phyloP scores from a whole-genome alignment of 257 asterid genomes.

The Ballota nigra region DNA sequence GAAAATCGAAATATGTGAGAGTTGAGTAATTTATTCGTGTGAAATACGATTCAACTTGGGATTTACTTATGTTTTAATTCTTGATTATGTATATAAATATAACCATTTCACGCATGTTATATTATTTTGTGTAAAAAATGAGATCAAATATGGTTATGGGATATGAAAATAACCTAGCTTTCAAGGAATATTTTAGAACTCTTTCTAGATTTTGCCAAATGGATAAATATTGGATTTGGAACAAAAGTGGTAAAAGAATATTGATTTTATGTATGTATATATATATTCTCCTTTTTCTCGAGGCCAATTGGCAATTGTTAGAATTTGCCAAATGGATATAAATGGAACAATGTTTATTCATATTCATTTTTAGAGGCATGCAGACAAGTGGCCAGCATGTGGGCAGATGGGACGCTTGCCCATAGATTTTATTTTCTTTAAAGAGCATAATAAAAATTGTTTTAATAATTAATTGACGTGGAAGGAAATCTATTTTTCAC shows the following conservation, averaged over 20 bases:
- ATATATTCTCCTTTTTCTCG: not conserved
- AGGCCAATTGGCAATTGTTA: not conserved
- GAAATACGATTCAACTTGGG: too few relatives aligned
- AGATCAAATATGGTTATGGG: too few relatives aligned
- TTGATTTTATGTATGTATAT: not conserved
- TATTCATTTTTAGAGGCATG: not conserved
- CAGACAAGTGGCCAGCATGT: not conserved
- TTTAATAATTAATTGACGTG: too few relatives aligned
- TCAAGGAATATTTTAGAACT: too few relatives aligned
- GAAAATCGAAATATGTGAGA: too few relatives aligned
- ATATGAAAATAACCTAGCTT: too few relatives aligned
- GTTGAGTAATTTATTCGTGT: too few relatives aligned
- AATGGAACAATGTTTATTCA: not conserved
- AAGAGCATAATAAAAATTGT: not conserved
- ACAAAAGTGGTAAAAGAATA: not conserved
- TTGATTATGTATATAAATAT: too few relatives aligned
- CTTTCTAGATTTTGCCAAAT: not conserved
- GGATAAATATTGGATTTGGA: not conserved
- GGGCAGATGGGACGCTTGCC: not conserved
- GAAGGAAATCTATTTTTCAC: too few relatives aligned
- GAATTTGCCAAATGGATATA: not conserved
- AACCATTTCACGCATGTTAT: too few relatives aligned
- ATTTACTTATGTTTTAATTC: too few relatives aligned
- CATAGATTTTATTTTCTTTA: not conserved
- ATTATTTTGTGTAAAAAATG: too few relatives aligned